Evolutionary conservation across 257 asterid species (phyloP).

Genomic region (Scutellaria baicalensis): DNA sequence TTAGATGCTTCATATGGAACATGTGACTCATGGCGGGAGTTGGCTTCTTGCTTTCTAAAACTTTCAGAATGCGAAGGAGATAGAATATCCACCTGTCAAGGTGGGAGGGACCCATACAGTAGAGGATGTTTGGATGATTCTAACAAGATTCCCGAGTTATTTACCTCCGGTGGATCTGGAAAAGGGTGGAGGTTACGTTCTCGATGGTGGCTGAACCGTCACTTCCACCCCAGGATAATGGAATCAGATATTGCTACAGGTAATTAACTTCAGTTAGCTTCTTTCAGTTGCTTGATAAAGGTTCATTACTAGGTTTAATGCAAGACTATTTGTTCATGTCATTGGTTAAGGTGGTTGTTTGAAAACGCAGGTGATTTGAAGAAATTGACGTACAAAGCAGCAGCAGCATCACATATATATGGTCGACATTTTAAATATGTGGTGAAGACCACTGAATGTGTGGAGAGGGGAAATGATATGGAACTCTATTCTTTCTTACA

Average conservation of each 20-base stretch:
- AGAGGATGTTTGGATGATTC: conserved; percentile 15
- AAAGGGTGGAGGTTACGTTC: conserved; percentile 64
- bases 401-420: conserved; percentile 61
- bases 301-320: not conserved
- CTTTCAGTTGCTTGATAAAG: not conserved
- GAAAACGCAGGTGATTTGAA: conserved; percentile 51
- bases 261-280: conserved; percentile 16
- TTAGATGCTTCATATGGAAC: conserved; percentile 62
- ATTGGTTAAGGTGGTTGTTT: not conserved
- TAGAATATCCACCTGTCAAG: conserved; percentile 35
- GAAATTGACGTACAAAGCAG: conserved; percentile 65
- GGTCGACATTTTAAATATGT: conserved; percentile 58
- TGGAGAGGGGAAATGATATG: conserved; percentile 36
- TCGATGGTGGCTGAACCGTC: conserved; percentile 86
- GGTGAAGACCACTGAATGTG: conserved; percentile 28
- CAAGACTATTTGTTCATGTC: too few species aligned
- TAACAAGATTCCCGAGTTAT: conserved; percentile 48
- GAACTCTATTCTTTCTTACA: conserved; percentile 46
- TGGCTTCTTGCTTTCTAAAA: conserved; percentile 60
- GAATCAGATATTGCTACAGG: conserved; percentile 58
- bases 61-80: conserved; percentile 62
- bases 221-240: conserved; percentile 45
- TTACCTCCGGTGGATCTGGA: conserved; percentile 36
- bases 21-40: conserved; percentile 57
- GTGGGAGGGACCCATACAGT: conserved; percentile 20